Conservation (phyloP, 2,329 filamentous ascomycete genomes). For the Diaporthe australafricana region DNA sequence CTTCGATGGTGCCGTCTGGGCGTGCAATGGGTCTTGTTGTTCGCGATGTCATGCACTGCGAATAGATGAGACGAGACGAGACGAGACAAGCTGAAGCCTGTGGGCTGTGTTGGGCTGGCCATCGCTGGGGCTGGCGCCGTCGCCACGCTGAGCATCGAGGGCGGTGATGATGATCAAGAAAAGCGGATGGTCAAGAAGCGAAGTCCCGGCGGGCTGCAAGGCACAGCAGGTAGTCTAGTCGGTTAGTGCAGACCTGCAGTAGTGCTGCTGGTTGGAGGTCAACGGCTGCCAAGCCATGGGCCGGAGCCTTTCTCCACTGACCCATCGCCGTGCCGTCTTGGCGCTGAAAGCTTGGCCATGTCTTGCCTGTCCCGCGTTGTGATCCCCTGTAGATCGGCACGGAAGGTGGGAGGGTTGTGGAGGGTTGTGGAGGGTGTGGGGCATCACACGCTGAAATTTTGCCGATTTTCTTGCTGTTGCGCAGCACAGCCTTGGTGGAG, state of each 20-base stretch:
- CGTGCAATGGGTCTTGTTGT: neutral
- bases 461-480: neutral
- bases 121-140: neutral
- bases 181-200: no score
- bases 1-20: slow-evolving; percentile 16
- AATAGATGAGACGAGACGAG: slow-evolving; percentile 19
- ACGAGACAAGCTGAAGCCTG: neutral
- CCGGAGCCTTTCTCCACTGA: neutral
- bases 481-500: slow-evolving; percentile 22
- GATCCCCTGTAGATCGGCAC: slow-evolving; percentile 20
- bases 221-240: no score
- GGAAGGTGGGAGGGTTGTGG: slow-evolving; percentile 6
- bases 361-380: neutral
- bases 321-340: slow-evolving; percentile 18
- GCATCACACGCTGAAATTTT: slow-evolving; percentile 16
- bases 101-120: neutral
- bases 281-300: neutral
- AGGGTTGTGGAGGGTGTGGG: slow-evolving; percentile 1
- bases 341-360: slow-evolving; percentile 24
- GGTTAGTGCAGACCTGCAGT: no score
- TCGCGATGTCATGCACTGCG: slow-evolving; percentile 17
- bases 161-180: neutral
- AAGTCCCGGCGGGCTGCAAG: neutral
- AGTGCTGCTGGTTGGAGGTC: neutral
- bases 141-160: neutral